phyloP scores from a whole-genome alignment of 1,284 basidiomycete genomes.

The Papiliotrema terrestris region DNA sequence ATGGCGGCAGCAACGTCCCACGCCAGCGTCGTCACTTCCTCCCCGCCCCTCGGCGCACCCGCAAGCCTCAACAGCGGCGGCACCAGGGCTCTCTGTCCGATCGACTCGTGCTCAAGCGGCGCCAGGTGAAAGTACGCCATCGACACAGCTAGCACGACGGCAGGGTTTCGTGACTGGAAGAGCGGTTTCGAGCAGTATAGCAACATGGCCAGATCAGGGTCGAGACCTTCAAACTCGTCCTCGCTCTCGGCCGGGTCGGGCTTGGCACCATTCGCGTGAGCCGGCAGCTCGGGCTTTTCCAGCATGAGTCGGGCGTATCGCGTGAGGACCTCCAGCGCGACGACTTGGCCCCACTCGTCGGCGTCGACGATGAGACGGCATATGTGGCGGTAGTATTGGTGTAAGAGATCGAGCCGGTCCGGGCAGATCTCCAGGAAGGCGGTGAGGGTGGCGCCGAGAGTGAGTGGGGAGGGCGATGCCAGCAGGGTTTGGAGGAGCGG shows the following conservation, averaged over 20 bases:
- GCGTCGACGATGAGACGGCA: slow-evolving; percentile 82
- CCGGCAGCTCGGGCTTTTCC: slow-evolving; percentile 57
- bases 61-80: slow-evolving; percentile 40
- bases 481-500: slow-evolving; percentile 71
- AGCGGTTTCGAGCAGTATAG: slow-evolving; percentile 70
- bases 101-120: slow-evolving; percentile 49
- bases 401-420: slow-evolving; percentile 77
- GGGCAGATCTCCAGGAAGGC: slow-evolving; percentile 84
- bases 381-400: slow-evolving; percentile 80
- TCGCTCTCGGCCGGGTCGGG: slow-evolving; percentile 20
- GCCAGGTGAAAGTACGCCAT: slow-evolving; percentile 71
- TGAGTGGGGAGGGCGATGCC: slow-evolving; percentile 77
- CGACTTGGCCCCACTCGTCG: slow-evolving; percentile 94
- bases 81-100: slow-evolving; percentile 39
- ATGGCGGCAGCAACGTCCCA: slow-evolving; percentile 67
- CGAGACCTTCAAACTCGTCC: slow-evolving; percentile 60
- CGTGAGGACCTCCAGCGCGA: slow-evolving; percentile 71
- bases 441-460: slow-evolving; percentile 77
- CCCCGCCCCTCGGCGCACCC: slow-evolving; percentile 42
- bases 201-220: slow-evolving; percentile 65
- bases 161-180: slow-evolving; percentile 78
- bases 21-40: slow-evolving; percentile 68
- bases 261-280: not conserved
- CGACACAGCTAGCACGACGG: slow-evolving; percentile 71
- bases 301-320: slow-evolving; percentile 84